phyloP scores from a whole-genome alignment of 495 filamentous ascomycete genomes.

The Lasiosphaeria ovina region DNA sequence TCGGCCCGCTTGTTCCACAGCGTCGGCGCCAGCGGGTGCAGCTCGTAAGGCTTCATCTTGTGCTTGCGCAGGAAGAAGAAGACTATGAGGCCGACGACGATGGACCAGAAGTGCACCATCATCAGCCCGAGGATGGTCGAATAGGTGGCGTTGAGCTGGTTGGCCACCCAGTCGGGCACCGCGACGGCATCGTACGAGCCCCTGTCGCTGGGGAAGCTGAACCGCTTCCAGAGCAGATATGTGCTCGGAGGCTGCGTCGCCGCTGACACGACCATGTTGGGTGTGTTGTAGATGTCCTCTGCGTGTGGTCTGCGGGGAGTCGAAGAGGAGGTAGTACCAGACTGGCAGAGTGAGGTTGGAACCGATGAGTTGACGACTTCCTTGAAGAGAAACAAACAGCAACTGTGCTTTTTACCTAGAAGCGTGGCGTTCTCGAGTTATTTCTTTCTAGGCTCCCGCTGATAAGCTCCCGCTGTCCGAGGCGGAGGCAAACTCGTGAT shows the following conservation, averaged over 20 bases:
- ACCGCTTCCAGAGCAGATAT: slow-evolving; percentile 26
- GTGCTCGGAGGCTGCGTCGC: slow-evolving; percentile 22
- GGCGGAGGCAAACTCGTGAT: too few relatives aligned
- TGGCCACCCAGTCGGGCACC: slow-evolving; percentile 23
- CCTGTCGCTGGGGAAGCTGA: slow-evolving; percentile 21
- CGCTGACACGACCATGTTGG: slow-evolving; percentile 22
- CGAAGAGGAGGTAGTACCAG: neutral
- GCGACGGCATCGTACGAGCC: slow-evolving; percentile 25
- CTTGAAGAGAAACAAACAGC: too few relatives aligned
- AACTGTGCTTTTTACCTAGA: too few relatives aligned
- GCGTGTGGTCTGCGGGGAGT: neutral
- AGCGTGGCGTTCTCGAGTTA: too few relatives aligned
- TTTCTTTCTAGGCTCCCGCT: too few relatives aligned
- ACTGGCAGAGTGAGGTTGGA: neutral
- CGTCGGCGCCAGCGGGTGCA: slow-evolving; percentile 3
- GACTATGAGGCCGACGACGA: slow-evolving; percentile 20
- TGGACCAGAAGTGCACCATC: slow-evolving; percentile 24
- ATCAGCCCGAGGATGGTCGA: slow-evolving; percentile 22
- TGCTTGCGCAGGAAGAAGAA: slow-evolving; percentile 21
- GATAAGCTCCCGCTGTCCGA: too few relatives aligned
- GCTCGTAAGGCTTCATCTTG: neutral
- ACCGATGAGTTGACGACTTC: too few relatives aligned
- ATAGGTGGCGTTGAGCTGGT: slow-evolving; percentile 29
- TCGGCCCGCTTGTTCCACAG: slow-evolving; percentile 30
- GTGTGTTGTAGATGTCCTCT: neutral